These are phyloP conservation scores for Sequoia sempervirens DNA, from an alignment of 75 land plant species.

Conservation along the genomic window DNA sequence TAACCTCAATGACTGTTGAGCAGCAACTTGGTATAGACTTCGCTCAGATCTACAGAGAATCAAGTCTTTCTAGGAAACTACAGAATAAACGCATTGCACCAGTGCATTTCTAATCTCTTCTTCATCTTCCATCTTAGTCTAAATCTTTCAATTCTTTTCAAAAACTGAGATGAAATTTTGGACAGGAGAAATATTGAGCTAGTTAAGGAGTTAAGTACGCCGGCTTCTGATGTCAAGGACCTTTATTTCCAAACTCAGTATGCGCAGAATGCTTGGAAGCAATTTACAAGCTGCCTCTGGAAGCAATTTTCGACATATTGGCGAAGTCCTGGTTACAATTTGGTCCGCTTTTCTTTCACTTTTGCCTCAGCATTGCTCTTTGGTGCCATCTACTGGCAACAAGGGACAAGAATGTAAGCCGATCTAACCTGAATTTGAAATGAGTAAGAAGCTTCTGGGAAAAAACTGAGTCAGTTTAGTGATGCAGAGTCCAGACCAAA, in stretches of 20 bases:
- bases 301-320: conserved; percentile 66
- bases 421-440: too few species aligned
- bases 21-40: background rate
- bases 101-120: background rate
- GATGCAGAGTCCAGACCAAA: too few species aligned
- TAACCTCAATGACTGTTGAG: conserved; percentile 1
- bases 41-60: background rate
- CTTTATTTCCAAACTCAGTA: background rate
- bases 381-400: conserved; percentile 61
- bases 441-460: too few species aligned
- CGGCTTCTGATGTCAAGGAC: background rate
- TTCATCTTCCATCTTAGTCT: background rate
- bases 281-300: conserved; percentile 29
- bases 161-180: background rate
- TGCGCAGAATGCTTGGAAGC: background rate
- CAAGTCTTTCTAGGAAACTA: background rate
- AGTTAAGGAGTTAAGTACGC: background rate
- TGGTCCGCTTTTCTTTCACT: conserved; percentile 51
- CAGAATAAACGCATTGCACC: background rate
- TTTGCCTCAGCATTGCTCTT: conserved; percentile 35
- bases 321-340: conserved; percentile 63
- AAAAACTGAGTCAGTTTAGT: too few species aligned
- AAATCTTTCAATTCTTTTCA: background rate
- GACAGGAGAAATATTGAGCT: background rate
- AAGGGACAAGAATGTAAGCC: conserved; percentile 54